phyloP scores from a whole-genome alignment of 2,329 filamentous ascomycete genomes.

The Penicillium sp. region DNA sequence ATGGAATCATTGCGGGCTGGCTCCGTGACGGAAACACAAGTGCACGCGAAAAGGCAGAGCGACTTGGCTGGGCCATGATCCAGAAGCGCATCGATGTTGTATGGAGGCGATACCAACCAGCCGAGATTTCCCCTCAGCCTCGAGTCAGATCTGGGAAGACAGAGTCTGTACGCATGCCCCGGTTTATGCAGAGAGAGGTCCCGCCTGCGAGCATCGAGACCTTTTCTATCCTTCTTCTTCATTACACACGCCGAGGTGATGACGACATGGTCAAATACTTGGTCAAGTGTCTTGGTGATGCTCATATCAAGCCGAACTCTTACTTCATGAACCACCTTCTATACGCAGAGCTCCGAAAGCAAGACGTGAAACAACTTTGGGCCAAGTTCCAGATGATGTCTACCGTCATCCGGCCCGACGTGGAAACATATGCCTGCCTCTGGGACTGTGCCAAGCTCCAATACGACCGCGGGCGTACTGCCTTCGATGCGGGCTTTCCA shows the following conservation, averaged over 20 bases:
- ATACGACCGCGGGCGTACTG: constrained; percentile 49
- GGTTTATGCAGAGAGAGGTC: constrained; percentile 43
- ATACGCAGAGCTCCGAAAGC: constrained; percentile 63
- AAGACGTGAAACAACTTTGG: constrained; percentile 56
- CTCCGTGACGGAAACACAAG: constrained; percentile 61
- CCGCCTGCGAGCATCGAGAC: constrained; percentile 72
- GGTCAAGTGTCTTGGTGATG: constrained; percentile 61
- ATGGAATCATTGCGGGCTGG: constrained; percentile 78
- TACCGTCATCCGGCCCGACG: constrained; percentile 58
- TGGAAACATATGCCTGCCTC: constrained; percentile 67
- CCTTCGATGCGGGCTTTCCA: constrained; percentile 50
- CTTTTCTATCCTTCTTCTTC: constrained; percentile 70
- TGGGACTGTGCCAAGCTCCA: constrained; percentile 57
- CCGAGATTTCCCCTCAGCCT: constrained; percentile 25
- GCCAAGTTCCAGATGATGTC: constrained; percentile 58
- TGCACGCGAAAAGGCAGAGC: constrained; percentile 62
- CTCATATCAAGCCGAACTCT: constrained; percentile 66
- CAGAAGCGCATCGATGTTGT: constrained; percentile 65
- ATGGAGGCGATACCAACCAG: constrained; percentile 38
- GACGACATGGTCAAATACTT: constrained; percentile 60
- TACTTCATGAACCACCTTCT: constrained; percentile 80
- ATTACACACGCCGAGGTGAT: constrained; percentile 65
- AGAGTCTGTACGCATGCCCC: constrained; percentile 34
- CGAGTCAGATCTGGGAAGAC: constrained; percentile 29
- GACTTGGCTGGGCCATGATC: constrained; percentile 75